Percentiles rank a stretch among this genome's conserved stretches.
These are phyloP conservation scores for Leishmania mexicana DNA, from an alignment of 208 protist species.

Conservation along the genomic window DNA sequence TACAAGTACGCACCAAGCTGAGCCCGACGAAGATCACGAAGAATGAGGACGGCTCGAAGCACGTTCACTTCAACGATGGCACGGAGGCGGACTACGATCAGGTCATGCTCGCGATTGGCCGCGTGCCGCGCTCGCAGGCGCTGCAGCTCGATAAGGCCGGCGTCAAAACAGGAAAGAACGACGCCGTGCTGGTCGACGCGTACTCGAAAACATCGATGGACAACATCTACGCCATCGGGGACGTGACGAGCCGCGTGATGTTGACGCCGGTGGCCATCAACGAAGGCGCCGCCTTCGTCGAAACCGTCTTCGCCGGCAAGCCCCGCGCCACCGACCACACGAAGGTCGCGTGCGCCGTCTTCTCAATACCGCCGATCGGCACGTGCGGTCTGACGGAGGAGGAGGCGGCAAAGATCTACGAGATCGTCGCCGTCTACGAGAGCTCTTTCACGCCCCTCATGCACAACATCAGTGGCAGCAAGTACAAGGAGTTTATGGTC, in stretches of 20 bases:
- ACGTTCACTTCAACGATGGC: slow-evolving; percentile 84
- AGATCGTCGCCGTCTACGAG: slow-evolving; percentile 83
- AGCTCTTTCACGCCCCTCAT: slow-evolving; percentile 87
- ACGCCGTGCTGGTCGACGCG: slow-evolving; percentile 91
- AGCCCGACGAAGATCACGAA: slow-evolving; percentile 80
- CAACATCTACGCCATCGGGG: slow-evolving; percentile 98
- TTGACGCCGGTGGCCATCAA: slow-evolving; percentile 93
- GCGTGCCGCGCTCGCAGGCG: slow-evolving; percentile 88
- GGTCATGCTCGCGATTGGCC: slow-evolving; percentile 96
- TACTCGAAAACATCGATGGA: slow-evolving; percentile 94
- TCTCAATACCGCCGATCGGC: slow-evolving; percentile 91
- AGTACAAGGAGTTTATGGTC: slow-evolving; percentile 88
- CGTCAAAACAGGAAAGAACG: slow-evolving; percentile 83
- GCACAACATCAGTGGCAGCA: slow-evolving; percentile 88
- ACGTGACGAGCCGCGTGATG: slow-evolving; percentile 92
- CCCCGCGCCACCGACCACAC: slow-evolving; percentile 74
- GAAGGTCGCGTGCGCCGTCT: slow-evolving; percentile 90
- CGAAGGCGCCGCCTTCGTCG: slow-evolving; percentile 77
- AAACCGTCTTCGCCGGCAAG: slow-evolving; percentile 87
- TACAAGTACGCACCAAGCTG: slow-evolving; percentile 74
- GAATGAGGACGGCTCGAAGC: slow-evolving; percentile 67
- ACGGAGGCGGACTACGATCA: slow-evolving; percentile 90
- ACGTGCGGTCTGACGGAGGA: slow-evolving; percentile 88
- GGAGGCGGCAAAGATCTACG: slow-evolving; percentile 66
- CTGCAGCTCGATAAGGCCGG: slow-evolving; percentile 94